Base-by-base conservation (phyloP, 305 asterid species). In the Rubia tinctorum region DNA sequence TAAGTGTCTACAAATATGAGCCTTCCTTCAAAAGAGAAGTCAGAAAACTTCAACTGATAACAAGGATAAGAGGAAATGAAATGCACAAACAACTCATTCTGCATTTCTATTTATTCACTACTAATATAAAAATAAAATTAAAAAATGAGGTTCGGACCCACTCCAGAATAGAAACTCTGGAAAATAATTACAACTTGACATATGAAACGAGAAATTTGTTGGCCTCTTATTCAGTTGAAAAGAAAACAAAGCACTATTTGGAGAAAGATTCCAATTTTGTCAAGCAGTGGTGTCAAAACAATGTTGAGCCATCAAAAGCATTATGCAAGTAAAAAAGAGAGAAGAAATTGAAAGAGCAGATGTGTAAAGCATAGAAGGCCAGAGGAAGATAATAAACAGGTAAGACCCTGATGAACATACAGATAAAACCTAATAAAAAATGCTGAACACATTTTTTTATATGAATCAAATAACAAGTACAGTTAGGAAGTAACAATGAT, bases 1-100 rank as follows among this genome's bases (percentile, higher is more conserved):
- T 81, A 92, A 79, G 87, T 92, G 98, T 91, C 98, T 89, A 85
- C 91, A 81, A 66, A 92, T 86, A 79, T 92, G 96, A 74, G 96
- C 98, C 98, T 92, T 78, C 45, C 79, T 68, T 81, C 81, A 81
- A 78, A 73, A 82, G 66, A 80, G 79, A 77, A 75, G 86, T 80
- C 62, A 83, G 82, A 25, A 75, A 70, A 79, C 77, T 64, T 71
- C 62, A 40, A 69, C 40, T 53, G 9, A 65, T 20, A 64, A n/a
- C n/a, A 71, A 59, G 47, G 37, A 62, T 1, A 73, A 18, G 55
- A 27, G 62, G 34, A 63, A 44, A 59, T 5, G 2, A 70, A 17
- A 13, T 53, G 42, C 43, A 25, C 37, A 30, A 53, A 53, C 64
- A 30, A 53, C 49, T 30, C 37, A 45, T 47, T 49, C 73, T 27